Evolutionary conservation across 1,139 yeast species (phyloP).

Genomic region (Insectozyma bohioensis): DNA sequence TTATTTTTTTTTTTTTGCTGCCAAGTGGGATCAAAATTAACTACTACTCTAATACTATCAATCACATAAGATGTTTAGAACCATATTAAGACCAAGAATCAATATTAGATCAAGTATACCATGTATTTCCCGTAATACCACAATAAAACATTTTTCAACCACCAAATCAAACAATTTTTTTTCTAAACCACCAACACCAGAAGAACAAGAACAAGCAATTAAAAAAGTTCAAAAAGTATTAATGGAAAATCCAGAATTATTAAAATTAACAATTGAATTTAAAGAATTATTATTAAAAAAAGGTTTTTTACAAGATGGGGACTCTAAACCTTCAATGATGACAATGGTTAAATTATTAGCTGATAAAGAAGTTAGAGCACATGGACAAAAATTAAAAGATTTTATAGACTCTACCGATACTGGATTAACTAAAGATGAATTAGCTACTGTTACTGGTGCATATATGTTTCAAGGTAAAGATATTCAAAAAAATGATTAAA

Average conservation of each 20-base stretch:
- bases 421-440: constrained; percentile 33
- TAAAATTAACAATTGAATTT: constrained; percentile 29
- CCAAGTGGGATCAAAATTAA: constrained; percentile 2
- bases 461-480: constrained; percentile 13
- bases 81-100: constrained; percentile 3
- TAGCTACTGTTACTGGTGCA: constrained; percentile 25
- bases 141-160: not conserved
- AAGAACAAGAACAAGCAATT: constrained; percentile 16
- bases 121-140: not conserved
- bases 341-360: constrained; percentile 39
- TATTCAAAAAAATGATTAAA: constrained; percentile 8
- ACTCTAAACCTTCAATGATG: constrained; percentile 34
- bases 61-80: constrained; percentile 1
- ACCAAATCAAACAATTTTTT: constrained; percentile 9
- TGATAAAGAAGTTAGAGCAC: constrained; percentile 37
- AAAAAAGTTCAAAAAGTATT: constrained; percentile 22
- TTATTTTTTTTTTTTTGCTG: constrained; percentile 5
- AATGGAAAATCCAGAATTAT: constrained; percentile 29
- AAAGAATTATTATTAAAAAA: constrained; percentile 32
- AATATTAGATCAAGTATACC: not conserved
- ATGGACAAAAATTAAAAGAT: constrained; percentile 29
- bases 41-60: constrained; percentile 3
- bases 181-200: constrained; percentile 8
- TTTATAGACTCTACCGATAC: constrained; percentile 35
- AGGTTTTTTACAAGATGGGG: constrained; percentile 30